Base-by-base conservation (phyloP, 2,329 filamentous ascomycete genomes). In the Annulohypoxylon truncatum region DNA sequence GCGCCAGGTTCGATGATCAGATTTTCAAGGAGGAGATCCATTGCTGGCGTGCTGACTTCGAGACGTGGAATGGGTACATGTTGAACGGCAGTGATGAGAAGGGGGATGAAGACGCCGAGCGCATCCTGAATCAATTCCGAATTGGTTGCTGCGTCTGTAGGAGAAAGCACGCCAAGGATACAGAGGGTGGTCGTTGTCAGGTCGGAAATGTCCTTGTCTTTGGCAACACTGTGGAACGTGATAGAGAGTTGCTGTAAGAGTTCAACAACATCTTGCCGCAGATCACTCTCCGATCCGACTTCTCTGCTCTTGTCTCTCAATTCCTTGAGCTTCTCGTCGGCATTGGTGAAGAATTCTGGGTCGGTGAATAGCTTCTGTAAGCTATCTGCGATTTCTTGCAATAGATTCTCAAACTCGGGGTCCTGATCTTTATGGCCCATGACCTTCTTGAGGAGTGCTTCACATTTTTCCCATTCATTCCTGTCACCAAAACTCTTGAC, bases 21-120 rank as follows among this genome's bases (percentile, higher is more conserved):
- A 69, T 97, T 97, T 76, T 98, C 95, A 2, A 98, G 82, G 0
- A 98, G 82, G 4, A 98, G 85, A 72, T 97, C 94, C 58, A 97
- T 84, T 31, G 92, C 89, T 0, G 94, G 94, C 2, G 90, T 91
- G 0, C 92, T 91, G 4, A 97, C 83, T 77, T 97, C 95, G n/a
- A 97, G 79, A 3, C 95, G 90, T 0, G 94, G 94, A 55, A 98
- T 96, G 0, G 95, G 95, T 3, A 98, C 82, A 78, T 93, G 94
- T 76, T 97, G 94, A 29, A 98, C 84, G 2, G 88, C 87, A 70
- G 92, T 85, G 61, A 97, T 86, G 3, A 94, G 74, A 10, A 93
- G 81, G 0, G 95, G 95, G 4, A 96, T 83, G 75, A 97, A 94
- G 10, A 95, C 88, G 64, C 95, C 91, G 71, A 93, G 84, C 2